Evolutionary conservation across 108 stramenopile genomes (phyloP), one percentile per base, ranked within the genome.

Genomic region (Cylindrotheca fusiformis): DNA sequence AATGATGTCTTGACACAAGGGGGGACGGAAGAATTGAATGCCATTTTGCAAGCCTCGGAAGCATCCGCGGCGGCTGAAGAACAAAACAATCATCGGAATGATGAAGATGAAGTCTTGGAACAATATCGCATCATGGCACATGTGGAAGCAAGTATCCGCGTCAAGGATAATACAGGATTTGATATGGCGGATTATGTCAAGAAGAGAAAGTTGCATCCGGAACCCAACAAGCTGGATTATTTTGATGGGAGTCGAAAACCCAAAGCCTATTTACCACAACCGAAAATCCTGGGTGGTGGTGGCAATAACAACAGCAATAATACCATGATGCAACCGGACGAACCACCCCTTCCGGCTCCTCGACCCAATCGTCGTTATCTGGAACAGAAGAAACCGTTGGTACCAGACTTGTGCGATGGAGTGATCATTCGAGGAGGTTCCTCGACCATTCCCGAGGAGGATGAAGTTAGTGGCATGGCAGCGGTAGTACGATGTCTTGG

Each of bases 101-200:
- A 62, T 29, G 74, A 75, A 20, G 60, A 77, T 36, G 69, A 77
- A 52, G 69, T 77, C 28, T 47, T 66, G 46, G 76, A 77, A 48
- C 70, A 77, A 27, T 77, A 77, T 53, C 66, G 61, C 44, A 71
- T 77, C 50, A 77, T 77, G 76, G 76, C 76, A 0, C 76, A 71
- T 29, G 52, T 72, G 18, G 76, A 77, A 68, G 76, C 76, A n/a
- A 58, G 6, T 24, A 47, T 68, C 22, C 69, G 76, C 12, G 70
- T 77, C 53, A 71, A 64, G 58, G 70, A 67, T 20, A 77, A 72
- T 36, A 68, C 58, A 6, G 76, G 76, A 32, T 77, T 77, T 63
- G 76, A 77, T 53, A 69, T 65, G 52, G 58, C 41, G 1, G 64
- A 76, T 24, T 76, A 76, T 30, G 69, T 70, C 46, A 48, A 70